phyloP scores from a whole-genome alignment of 768 basidiomycete genomes.

The Cytidiella melzeri region DNA sequence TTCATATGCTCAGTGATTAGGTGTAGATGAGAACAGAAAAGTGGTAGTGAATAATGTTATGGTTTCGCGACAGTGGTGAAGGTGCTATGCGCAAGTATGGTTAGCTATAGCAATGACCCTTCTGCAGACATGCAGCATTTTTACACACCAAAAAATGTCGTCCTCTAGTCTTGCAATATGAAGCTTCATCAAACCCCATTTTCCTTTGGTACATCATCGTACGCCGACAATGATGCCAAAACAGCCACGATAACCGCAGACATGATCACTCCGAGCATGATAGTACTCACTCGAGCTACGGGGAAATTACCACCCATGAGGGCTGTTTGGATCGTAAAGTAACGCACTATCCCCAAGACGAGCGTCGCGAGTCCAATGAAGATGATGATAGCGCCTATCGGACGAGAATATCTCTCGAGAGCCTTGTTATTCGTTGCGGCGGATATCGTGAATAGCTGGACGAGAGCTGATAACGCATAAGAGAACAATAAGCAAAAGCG shows the following conservation, averaged over 20 bases:
- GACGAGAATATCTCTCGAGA: constrained; percentile 30
- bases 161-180: too few species aligned
- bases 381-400: constrained; percentile 38
- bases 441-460: constrained; percentile 41
- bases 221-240: constrained; percentile 32
- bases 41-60: too few species aligned
- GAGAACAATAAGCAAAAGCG: too few species aligned
- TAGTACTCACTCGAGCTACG: constrained; percentile 31
- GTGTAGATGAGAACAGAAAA: too few species aligned
- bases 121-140: too few species aligned
- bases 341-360: constrained; percentile 27
- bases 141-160: too few species aligned
- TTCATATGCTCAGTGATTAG: too few species aligned
- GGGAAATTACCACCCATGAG: constrained; percentile 35
- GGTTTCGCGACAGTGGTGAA: too few species aligned
- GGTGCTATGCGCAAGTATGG: too few species aligned
- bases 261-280: constrained; percentile 27
- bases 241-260: constrained; percentile 27
- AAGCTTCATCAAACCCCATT: too few species aligned
- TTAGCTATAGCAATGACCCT: too few species aligned
- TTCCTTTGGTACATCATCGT: too few species aligned
- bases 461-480: constrained; percentile 35
- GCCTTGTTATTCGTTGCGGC: constrained; percentile 12
- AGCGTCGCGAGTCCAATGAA: constrained; percentile 31
- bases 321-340: constrained; percentile 34